Base-by-base conservation (phyloP, 2,329 filamentous ascomycete genomes). In the Aspergillus eucalypticola region DNA sequence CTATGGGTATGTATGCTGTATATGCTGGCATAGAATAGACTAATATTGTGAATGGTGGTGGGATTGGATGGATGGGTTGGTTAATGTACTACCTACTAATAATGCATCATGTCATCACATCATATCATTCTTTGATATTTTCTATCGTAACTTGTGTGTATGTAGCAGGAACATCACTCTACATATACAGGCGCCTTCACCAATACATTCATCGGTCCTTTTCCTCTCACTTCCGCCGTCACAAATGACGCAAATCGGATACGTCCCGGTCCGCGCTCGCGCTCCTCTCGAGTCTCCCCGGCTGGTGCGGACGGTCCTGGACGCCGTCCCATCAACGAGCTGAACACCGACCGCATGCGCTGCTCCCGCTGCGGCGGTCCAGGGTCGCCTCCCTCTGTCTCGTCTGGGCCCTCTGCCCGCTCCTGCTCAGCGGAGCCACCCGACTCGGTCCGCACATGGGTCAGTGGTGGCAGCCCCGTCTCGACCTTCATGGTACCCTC, bases 401-500 rank as follows among this genome's bases (percentile, higher is more conserved):
- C 46, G 46, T 39, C 32, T 49, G 15, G 23, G 7, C 60, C 46
- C 3, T 49, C 44, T 44, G 41, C 38, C 56, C n/a, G 46, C 4
- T 69, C 60, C 49, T 66, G 62, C 19, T 71, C 69, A 17, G 25
- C 59, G 41, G 67, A 65, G 8, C 52, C 55, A 1, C 58, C 61
- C 1, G 46, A 50, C 10, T 50, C 46, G 6, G 25, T 17, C 23
- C 46, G 51, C n/a, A 57, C 60, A 11, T 60, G 73, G 56, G 19
- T 63, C 41, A 92, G 76, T 0, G 86, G 76, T 1, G 90, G 89
- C 38, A 93, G 79, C 0, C 82, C 82, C 5, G 80, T 78, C 73
- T 98, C 95, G 3, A 92, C 79, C 70, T 96, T 96, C 93, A 98
- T 97, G 64, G 90, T 83, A 4, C 88, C 84, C 2, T 86, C 80